Evolutionary conservation across 2,329 filamentous ascomycete species (phyloP), one percentile per base, ranked within the genome.

Genomic region (Beauveria brongniartii): DNA sequence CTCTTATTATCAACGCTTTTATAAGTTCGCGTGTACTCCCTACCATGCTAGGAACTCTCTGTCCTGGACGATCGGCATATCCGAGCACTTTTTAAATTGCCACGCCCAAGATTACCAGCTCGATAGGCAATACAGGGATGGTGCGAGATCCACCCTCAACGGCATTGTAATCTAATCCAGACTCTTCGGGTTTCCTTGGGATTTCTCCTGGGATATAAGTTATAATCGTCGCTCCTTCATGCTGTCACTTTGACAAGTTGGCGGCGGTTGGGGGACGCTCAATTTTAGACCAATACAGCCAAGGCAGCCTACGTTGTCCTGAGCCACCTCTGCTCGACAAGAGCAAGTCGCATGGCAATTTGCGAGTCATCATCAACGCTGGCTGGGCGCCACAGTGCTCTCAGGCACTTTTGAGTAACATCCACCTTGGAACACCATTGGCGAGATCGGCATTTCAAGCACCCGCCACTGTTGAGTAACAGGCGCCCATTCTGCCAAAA

Each of bases 51-150:
- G 24, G 44, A 55, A 40, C 28, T 40, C 18, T 20, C 50, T 52
- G 20, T 34, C 52, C 43, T 47, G 9, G 20, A 12, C 55, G 55
- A 58, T 58, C 55, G 46, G 55, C 55, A 58, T n/a, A 43, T 43
- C 52, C 37, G 14, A 43, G 22, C 52, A 54, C 52, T 22, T 58
- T 51, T 57, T 51, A 58, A 58, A 58, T 58, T 58, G 34, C 54
- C 20, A n/a, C 14, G 20, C 43, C 54, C 43, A 37, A 22, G n/a
- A 30, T 28, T 28, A 26, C 34, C 52, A 24, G 18, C 41, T 26
- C 26, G 12, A 9, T 18, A 22, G 41, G 12, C 26, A 34, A 10
- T 9, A 26, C 30, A 37, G 54, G 41, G 40, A 57, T 48, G 26
- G 24, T 48, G 41, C 53, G n/a, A 43, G 44, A 56, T 40, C 54